Percentiles rank a stretch among this genome's conserved stretches.
phyloP scores from a whole-genome alignment of 495 filamentous ascomycete genomes.

The Hypoxylon trugodes region DNA sequence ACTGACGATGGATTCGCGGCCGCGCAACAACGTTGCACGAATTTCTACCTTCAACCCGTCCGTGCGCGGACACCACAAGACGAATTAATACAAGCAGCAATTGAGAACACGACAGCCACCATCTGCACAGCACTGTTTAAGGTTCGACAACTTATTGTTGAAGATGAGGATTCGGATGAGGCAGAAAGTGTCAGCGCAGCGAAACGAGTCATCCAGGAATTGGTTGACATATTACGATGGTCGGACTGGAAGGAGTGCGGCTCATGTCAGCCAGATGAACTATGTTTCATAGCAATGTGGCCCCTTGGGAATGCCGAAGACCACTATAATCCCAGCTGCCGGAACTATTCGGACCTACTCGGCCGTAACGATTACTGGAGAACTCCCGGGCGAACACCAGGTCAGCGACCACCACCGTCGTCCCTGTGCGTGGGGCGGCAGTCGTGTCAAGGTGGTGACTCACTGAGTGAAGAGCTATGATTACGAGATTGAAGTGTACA shows the following conservation, averaged over 20 bases:
- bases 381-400: not conserved
- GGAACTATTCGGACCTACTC: conserved; percentile 29
- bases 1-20: conserved; percentile 46
- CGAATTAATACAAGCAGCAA: conserved; percentile 48
- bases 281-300: conserved; percentile 75
- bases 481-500: not conserved
- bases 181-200: not conserved
- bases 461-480: conserved; percentile 30
- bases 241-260: conserved; percentile 68
- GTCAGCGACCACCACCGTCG: conserved; percentile 14
- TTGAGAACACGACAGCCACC: conserved; percentile 54
- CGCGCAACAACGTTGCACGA: conserved; percentile 59
- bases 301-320: conserved; percentile 65
- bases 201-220: conserved; percentile 40
- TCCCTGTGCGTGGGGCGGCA: not conserved
- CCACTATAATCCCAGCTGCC: conserved; percentile 61
- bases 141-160: conserved; percentile 42
- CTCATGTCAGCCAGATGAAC: conserved; percentile 62
- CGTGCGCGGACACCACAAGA: conserved; percentile 46
- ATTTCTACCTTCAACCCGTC: conserved; percentile 54
- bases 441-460: not conserved
- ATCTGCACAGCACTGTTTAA: conserved; percentile 62
- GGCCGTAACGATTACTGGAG: conserved; percentile 30
- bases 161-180: conserved; percentile 21
- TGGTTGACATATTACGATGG: conserved; percentile 66